Base-by-base conservation (phyloP, 768 basidiomycete genomes). In the Punctularia strigosozonata region DNA sequence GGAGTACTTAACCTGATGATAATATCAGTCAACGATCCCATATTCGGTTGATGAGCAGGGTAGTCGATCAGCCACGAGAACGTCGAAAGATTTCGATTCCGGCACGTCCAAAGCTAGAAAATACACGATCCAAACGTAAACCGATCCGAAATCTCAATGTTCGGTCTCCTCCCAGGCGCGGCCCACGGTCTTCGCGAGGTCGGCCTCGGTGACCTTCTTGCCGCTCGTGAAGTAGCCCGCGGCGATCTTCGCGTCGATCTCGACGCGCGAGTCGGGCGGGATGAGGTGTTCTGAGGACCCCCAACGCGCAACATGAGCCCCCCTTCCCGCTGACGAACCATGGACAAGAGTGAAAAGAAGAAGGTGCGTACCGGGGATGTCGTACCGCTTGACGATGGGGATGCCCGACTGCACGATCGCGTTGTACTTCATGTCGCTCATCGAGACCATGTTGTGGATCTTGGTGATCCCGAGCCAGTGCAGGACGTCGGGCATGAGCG, bases 371-470 rank as follows among this genome's bases (percentile, higher is more conserved):
- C 77, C 80, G 12, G 90, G 92, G 21, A 95, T 68, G 60, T 95
- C 92, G 53, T 92, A 95, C 39, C 90, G 69, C 39, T 70, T 72
- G 50, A 69, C 34, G 42, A 97, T 89, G 2, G 75, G 73, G 43
- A 95, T 94, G 1, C 92, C 92, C 7, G 80, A 81, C 50, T 79
- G 69, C 40, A 92, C 83, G 35, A 97, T 92, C 6, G 92, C 90
- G 45, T 95, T 77, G 62, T 95, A 91, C 75, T 97, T 94, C 82
- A 88, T 86, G 51, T 88, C 85, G 42, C 83, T 86, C 86, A 88
- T 88, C 18, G 77, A 80, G 13, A 94, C 79, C 79, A 98, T 77
- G 51, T 80, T 80, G 58, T 89, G 77, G 32, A 98, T 75, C 68
- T 87, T 87, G 60, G 55, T 79, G 52, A 98, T 83, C 0, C 94